These are phyloP conservation scores for Teunomyces cretensis DNA, from an alignment of 805 yeast species.

Conservation along the genomic window DNA sequence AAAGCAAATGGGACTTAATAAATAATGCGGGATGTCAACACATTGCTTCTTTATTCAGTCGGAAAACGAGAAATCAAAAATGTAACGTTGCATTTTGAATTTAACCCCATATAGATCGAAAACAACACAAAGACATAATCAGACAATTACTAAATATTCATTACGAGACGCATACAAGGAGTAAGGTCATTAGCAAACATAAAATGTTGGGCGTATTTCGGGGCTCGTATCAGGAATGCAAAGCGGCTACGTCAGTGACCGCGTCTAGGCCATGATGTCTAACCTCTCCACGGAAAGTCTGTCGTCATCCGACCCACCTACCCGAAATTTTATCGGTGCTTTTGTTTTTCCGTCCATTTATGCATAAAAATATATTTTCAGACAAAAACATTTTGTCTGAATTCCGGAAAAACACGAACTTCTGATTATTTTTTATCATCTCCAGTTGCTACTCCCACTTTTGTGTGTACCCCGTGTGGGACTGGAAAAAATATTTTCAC, in stretches of 20 bases:
- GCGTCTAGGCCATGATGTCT: no score
- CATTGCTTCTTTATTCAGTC: neutral
- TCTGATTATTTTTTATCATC: neutral
- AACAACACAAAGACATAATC: neutral
- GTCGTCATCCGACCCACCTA: no score
- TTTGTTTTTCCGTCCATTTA: no score
- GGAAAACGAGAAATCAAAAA: neutral
- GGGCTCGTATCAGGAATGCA: no score
- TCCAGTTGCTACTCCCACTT: neutral
- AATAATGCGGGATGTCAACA: neutral
- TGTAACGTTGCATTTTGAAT: constrained; percentile 3
- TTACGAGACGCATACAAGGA: no score
- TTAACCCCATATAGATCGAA: neutral
- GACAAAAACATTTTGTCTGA: neutral
- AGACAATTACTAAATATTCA: neutral
- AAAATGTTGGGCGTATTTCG: no score
- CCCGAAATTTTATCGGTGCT: no score
- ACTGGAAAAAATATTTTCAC: neutral
- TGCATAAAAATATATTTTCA: neutral
- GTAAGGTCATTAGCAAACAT: neutral
- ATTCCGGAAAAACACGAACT: neutral
- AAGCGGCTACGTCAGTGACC: no score
- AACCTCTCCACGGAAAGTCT: no score
- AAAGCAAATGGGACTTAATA: neutral
- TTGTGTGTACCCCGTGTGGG: neutral